A percentile compares a stretch with the other conserved stretches of the same genome.
These are phyloP conservation scores for Stylonectria norvegica DNA, from an alignment of 2,329 filamentous ascomycete species.

Conservation along the genomic window DNA sequence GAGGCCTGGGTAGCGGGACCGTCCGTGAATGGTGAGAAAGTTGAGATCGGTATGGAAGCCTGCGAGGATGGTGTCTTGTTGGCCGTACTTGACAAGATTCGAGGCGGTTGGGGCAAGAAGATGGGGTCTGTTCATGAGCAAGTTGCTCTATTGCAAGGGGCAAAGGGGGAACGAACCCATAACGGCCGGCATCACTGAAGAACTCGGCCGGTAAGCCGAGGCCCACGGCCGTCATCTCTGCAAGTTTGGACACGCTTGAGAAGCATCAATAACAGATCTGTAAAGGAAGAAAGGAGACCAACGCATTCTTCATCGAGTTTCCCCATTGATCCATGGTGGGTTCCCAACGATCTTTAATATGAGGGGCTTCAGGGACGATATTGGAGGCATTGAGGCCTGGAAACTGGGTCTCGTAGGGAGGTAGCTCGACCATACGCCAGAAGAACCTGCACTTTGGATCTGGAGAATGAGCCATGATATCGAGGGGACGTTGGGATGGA, in stretches of 20 bases:
- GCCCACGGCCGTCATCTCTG: constrained; percentile 57
- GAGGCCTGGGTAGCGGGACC: constrained; percentile 58
- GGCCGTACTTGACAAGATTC: constrained; percentile 52
- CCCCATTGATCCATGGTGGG: constrained; percentile 57
- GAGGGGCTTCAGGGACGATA: constrained; percentile 48
- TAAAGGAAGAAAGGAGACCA: constrained; percentile 25
- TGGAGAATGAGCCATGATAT: constrained; percentile 53
- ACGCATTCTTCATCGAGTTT: constrained; percentile 58
- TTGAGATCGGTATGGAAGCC: constrained; percentile 64
- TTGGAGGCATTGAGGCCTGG: constrained; percentile 55
- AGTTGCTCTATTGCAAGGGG: background rate
- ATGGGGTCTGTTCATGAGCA: constrained; percentile 45
- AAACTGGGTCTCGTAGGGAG: constrained; percentile 54
- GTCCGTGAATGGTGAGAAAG: constrained; percentile 63
- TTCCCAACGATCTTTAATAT: constrained; percentile 50
- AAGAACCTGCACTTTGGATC: constrained; percentile 64
- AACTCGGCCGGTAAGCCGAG: constrained; percentile 50
- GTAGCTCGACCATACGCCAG: constrained; percentile 55
- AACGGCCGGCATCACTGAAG: constrained; percentile 53
- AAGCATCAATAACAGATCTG: background rate
- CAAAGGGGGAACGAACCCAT: constrained; percentile 41
- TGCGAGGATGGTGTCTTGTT: constrained; percentile 56
- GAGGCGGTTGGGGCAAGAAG: constrained; percentile 60
- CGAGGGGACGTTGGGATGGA: constrained; percentile 54
- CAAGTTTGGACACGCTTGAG: constrained; percentile 50